Evolutionary conservation across 1,284 basidiomycete species (phyloP).

Genomic region (Sporisorium scitamineum): DNA sequence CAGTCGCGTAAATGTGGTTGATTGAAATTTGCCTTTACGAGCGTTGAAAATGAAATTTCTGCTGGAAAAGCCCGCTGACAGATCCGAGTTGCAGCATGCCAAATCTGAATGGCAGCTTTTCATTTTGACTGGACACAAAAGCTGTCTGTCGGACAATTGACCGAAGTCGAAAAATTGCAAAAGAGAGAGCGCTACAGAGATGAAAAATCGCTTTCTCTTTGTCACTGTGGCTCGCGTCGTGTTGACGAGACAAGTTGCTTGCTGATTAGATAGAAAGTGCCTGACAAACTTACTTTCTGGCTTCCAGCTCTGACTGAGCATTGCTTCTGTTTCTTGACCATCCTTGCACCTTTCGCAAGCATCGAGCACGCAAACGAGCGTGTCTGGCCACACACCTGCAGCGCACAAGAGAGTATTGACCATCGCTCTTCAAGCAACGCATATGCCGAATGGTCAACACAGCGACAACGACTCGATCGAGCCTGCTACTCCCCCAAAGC

Average conservation of each 20-base stretch:
- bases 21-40: background rate
- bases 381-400: background rate
- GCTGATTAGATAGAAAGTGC: background rate
- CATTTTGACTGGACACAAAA: background rate
- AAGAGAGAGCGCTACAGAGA: background rate
- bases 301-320: background rate
- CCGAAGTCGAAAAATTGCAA: background rate
- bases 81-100: constrained; percentile 1
- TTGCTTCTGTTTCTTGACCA: background rate
- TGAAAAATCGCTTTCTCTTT: background rate
- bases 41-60: constrained; percentile 11
- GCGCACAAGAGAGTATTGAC: background rate
- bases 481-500: constrained; percentile 37
- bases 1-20: constrained; percentile 13
- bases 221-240: background rate
- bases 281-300: background rate
- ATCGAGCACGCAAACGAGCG: background rate
- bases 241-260: background rate
- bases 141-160: constrained; percentile 5
- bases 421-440: background rate
- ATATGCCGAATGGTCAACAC: constrained; percentile 29
- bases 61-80: constrained; percentile 6
- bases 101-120: constrained; percentile 3
- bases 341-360: background rate
- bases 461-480: constrained; percentile 51